Percentiles rank a stretch among this genome's conserved stretches.
Conservation (phyloP, 768 basidiomycete genomes). For the Lactarius hatsudake region DNA sequence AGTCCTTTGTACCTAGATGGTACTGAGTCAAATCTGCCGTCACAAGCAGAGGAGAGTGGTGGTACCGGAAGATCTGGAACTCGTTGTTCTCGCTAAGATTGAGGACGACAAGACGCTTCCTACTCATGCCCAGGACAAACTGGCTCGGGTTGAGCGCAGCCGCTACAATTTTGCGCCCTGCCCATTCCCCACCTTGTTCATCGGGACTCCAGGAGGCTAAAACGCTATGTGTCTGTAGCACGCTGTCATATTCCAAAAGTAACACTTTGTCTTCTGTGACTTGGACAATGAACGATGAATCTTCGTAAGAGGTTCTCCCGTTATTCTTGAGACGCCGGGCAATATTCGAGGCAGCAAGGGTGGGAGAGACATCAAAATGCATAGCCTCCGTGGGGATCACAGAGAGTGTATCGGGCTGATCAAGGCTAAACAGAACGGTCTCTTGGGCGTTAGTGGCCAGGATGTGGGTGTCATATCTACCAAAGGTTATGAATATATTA, state of each 20-base stretch:
- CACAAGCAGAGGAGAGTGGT: not conserved
- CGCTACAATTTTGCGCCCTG: slow-evolving; percentile 52
- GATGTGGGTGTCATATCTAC: slow-evolving; percentile 53
- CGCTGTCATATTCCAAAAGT: slow-evolving; percentile 55
- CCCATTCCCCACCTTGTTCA: slow-evolving; percentile 27
- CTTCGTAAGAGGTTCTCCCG: slow-evolving; percentile 35
- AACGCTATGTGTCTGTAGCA: slow-evolving; percentile 41
- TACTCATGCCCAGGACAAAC: slow-evolving; percentile 56
- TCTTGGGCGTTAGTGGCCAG: slow-evolving; percentile 58
- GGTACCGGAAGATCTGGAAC: slow-evolving; percentile 37
- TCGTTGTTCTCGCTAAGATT: slow-evolving; percentile 43
- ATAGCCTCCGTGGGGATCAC: slow-evolving; percentile 37
- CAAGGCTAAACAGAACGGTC: slow-evolving; percentile 54
- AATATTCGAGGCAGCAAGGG: slow-evolving; percentile 64
- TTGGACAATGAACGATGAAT: slow-evolving; percentile 65
- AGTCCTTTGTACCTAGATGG: slow-evolving; percentile 19
- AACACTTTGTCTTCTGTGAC: slow-evolving; percentile 58
- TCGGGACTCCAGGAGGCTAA: slow-evolving; percentile 42
- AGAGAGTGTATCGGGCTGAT: slow-evolving; percentile 43
- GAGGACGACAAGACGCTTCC: slow-evolving; percentile 52
- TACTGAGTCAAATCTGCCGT: not conserved
- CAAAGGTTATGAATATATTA: slow-evolving; percentile 7
- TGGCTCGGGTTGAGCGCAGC: slow-evolving; percentile 71
- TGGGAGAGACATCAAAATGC: slow-evolving; percentile 52
- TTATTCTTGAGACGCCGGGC: slow-evolving; percentile 33